Evolutionary conservation across 805 yeast species (phyloP), one percentile per base, ranked within the genome.

Genomic region (Kockiozyma suomiensis): DNA sequence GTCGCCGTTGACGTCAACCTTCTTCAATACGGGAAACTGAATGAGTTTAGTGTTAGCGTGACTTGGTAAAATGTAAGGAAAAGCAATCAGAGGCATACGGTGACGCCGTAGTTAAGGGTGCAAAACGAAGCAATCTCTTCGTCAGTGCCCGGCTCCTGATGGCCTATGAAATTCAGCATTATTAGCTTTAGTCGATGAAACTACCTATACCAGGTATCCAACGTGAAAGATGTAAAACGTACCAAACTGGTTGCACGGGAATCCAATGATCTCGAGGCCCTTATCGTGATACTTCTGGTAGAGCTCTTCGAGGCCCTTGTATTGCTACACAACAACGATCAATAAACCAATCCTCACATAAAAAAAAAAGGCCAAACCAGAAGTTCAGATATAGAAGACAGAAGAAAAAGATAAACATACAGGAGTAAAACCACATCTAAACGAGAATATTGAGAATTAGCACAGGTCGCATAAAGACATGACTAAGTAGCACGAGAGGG

Each of bases 211-310:
- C n/a, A n/a, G n/a, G n/a, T n/a, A n/a, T n/a, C n/a, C n/a, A n/a
- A n/a, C n/a, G n/a, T 12, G n/a, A 42, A 15, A 25, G 15, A 7
- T 10, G 23, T 15, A 33, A n/a, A 4, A 50, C 60, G 17, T 45
- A 54, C 87, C 92, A 72, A 91, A 91, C 73, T 90, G 97, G 76
- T 90, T 88, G 75, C 97, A 89, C 33, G 97, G 97, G 81, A 91
- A 90, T 0, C 91, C 97, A 37, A 91, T 65, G 28, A 91, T 79
- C 47, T 76, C 83, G 25, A 92, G 77, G 0, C 89, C 96, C 63
- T 81, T 70, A 50, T 80, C 82, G 54, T 80, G 75, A 75, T 86
- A 88, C 70, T 84, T 83, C 62, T 84, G 76, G 76, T 89, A 85
- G 13, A 91, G 74, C 42, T 73, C 75, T 74, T 91, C 92, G 37